phyloP scores from a whole-genome alignment of 2,329 filamentous ascomycete genomes.

The Aspergillus eucalypticola region DNA sequence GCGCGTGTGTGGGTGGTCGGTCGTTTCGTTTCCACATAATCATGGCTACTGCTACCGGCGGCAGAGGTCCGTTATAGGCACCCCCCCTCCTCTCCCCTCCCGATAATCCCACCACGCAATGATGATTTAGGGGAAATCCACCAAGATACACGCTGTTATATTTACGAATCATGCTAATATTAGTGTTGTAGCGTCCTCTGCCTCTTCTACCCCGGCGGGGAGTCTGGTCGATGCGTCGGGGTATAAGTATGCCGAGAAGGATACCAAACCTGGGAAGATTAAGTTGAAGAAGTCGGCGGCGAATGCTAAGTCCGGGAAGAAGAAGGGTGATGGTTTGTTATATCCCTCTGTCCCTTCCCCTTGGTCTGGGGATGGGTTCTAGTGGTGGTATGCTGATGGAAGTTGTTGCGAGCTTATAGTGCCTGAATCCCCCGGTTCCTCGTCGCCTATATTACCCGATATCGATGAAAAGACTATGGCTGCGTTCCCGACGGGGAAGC shows the following conservation, averaged over 20 bases:
- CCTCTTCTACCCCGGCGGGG: conserved; percentile 28
- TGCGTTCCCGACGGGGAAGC: conserved; percentile 78
- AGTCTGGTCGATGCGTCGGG: conserved; percentile 48
- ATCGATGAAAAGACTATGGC: conserved; percentile 75
- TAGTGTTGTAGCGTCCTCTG: conserved; percentile 25
- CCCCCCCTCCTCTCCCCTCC: background rate
- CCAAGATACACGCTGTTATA: no score
- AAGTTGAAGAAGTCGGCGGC: conserved; percentile 42
- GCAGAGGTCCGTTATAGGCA: conserved; percentile 33
- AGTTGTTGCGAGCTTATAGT: no score
- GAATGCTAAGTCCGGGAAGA: conserved; percentile 24
- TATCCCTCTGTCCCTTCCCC: background rate
- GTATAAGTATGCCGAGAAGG: conserved; percentile 48
- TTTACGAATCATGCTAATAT: no score
- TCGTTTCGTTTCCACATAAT: conserved; percentile 6
- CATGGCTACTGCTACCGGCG: conserved; percentile 41
- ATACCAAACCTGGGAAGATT: conserved; percentile 47
- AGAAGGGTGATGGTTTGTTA: conserved; percentile 36
- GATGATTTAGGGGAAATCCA: no score
- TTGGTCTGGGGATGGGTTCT: background rate
- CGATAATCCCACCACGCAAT: no score
- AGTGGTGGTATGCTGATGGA: no score
- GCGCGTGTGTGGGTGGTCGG: background rate
- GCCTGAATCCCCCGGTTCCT: conserved; percentile 28
- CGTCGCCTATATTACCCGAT: conserved; percentile 49